These are phyloP conservation scores for Phaeoacremonium minimum DNA, from an alignment of 2,329 filamentous ascomycete genomes.

Conservation along the genomic window DNA sequence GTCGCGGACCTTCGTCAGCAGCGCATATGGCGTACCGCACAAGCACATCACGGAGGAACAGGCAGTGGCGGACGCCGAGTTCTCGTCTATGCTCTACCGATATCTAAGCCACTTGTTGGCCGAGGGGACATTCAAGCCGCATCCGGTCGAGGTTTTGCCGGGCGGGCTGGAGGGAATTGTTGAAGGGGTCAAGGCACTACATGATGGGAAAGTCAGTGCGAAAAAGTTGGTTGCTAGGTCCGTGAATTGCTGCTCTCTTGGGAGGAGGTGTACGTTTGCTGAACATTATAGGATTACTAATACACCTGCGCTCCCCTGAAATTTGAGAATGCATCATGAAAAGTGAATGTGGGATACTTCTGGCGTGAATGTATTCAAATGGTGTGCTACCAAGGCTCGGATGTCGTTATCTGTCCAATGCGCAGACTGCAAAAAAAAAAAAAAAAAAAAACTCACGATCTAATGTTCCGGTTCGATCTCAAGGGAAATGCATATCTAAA, in stretches of 20 bases:
- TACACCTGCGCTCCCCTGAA: neutral
- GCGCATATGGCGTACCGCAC: slow-evolving; percentile 8
- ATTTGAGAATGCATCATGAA: no score
- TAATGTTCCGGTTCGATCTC: no score
- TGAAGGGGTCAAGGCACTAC: slow-evolving; percentile 4
- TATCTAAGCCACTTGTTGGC: slow-evolving; percentile 10
- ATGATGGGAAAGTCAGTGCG: slow-evolving; percentile 9
- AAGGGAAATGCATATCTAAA: no score
- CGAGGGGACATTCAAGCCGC: slow-evolving; percentile 8
- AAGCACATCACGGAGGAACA: slow-evolving; percentile 7
- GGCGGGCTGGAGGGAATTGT: slow-evolving; percentile 7
- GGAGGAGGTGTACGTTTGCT: neutral
- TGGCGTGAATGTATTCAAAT: no score
- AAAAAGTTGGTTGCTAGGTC: slow-evolving; percentile 12
- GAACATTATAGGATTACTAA: neutral
- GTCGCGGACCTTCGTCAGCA: slow-evolving; percentile 7
- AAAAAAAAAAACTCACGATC: no score
- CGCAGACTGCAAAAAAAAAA: no score
- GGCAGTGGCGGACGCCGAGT: slow-evolving; percentile 7
- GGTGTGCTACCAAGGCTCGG: no score
- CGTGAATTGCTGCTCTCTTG: slow-evolving; percentile 1
- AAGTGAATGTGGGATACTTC: no score
- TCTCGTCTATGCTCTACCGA: slow-evolving; percentile 10
- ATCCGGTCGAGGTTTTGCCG: slow-evolving; percentile 8
- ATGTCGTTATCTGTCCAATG: no score